A percentile compares a stretch with the other conserved stretches of the same genome.
phyloP scores from a whole-genome alignment of 768 basidiomycete genomes.

The Lentinula boryana region DNA sequence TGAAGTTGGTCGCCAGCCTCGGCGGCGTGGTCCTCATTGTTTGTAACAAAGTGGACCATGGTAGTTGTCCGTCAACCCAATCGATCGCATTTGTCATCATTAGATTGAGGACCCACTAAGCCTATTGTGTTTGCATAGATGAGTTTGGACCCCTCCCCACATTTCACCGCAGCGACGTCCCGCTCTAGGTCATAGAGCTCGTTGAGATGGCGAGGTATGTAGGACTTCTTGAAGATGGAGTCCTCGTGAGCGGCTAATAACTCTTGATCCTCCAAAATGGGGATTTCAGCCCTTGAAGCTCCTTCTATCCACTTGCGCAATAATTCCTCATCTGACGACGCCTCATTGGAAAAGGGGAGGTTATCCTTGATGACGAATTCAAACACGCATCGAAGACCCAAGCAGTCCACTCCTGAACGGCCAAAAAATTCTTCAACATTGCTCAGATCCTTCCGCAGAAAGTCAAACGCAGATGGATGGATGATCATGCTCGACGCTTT shows the following conservation, averaged over 20 bases:
- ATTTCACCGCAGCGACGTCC: slow-evolving; percentile 69
- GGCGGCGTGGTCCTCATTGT: slow-evolving; percentile 14
- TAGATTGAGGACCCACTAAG: slow-evolving; percentile 42
- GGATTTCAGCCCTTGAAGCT: background rate
- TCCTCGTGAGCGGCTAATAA: slow-evolving; percentile 59
- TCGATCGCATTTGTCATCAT: background rate
- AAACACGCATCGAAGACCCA: slow-evolving; percentile 80
- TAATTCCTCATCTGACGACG: slow-evolving; percentile 22
- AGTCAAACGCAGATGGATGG: slow-evolving; percentile 95
- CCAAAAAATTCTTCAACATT: slow-evolving; percentile 94
- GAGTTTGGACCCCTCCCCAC: slow-evolving; percentile 65
- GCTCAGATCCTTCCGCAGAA: slow-evolving; percentile 85
- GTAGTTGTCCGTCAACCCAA: slow-evolving; percentile 7
- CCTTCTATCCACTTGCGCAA: slow-evolving; percentile 44
- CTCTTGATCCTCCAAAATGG: slow-evolving; percentile 11
- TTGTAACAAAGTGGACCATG: background rate
- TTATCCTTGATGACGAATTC: slow-evolving; percentile 77
- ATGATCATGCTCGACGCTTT: slow-evolving; percentile 98
- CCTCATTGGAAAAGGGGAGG: slow-evolving; percentile 27
- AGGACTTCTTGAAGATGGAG: slow-evolving; percentile 81
- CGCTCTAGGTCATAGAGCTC: slow-evolving; percentile 95
- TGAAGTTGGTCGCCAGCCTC: slow-evolving; percentile 18
- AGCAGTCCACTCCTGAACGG: slow-evolving; percentile 64
- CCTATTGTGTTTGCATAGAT: slow-evolving; percentile 90
- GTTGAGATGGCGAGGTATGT: slow-evolving; percentile 88